A percentile compares a stretch with the other conserved stretches of the same genome.
These are phyloP conservation scores for Thielaviopsis musarum DNA, from an alignment of 2,329 filamentous ascomycete species.

Conservation along the genomic window DNA sequence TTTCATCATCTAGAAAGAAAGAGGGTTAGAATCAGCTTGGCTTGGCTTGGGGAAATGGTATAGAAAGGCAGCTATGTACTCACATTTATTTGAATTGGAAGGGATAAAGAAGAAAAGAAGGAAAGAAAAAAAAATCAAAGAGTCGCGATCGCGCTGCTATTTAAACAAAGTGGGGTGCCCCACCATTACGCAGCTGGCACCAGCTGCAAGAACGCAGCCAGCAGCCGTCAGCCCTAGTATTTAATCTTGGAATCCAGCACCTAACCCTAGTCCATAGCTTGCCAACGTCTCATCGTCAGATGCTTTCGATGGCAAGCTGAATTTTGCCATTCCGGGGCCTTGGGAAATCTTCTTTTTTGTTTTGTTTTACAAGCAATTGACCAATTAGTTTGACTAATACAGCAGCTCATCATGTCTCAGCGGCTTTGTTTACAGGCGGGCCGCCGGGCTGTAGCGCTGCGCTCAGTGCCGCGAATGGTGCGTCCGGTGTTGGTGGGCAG, in stretches of 20 bases:
- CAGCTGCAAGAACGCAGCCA: neutral
- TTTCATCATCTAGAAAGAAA: slow-evolving; percentile 82
- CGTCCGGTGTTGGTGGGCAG: neutral
- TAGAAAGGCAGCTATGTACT: slow-evolving; percentile 25
- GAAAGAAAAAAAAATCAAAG: slow-evolving; percentile 22
- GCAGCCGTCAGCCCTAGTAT: neutral
- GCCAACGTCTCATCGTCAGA: neutral
- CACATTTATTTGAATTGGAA: slow-evolving; percentile 99
- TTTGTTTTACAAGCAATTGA: neutral
- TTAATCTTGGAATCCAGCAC: neutral
- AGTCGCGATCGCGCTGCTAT: neutral
- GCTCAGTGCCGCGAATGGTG: neutral
- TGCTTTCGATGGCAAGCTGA: neutral
- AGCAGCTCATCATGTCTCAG: neutral
- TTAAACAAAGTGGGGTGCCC: slow-evolving; percentile 3
- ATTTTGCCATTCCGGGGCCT: neutral
- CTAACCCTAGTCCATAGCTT: neutral
- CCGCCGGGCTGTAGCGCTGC: neutral
- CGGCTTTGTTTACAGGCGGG: neutral
- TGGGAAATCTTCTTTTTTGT: neutral
- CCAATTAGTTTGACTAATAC: neutral
- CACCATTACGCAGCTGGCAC: neutral
- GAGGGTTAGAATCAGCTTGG: slow-evolving; percentile 18
- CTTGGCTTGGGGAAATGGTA: slow-evolving; percentile 8
- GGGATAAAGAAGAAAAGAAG: slow-evolving; percentile 53